Percentiles rank a stretch among this genome's conserved stretches.
These are phyloP conservation scores for Elongisporangium anandrum DNA, from an alignment of 352 stramenopile genomes.

Conservation along the genomic window DNA sequence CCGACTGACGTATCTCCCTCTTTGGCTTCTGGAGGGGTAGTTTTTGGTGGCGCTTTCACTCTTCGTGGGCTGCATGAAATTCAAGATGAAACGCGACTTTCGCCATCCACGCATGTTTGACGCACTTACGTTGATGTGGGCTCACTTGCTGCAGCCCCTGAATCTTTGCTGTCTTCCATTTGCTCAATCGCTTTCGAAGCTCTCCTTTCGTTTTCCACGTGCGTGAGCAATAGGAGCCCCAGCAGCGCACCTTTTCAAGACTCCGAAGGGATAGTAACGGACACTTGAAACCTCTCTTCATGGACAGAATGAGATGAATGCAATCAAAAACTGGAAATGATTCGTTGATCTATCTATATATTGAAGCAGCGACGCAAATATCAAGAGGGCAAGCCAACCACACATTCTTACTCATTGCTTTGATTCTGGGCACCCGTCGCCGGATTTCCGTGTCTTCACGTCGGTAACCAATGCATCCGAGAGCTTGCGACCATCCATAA, in stretches of 20 bases:
- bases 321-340: not conserved
- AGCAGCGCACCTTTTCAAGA: not conserved
- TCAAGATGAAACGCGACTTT: not conserved
- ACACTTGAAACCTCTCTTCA: not conserved
- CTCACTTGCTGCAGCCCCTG: not conserved
- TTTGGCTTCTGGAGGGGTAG: not conserved
- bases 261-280: not conserved
- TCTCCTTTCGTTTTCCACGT: not conserved
- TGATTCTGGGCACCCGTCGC: slow-evolving; percentile 47
- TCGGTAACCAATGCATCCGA: slow-evolving; percentile 84
- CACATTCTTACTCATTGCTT: slow-evolving; percentile 1
- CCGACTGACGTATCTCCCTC: not conserved
- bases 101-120: not conserved
- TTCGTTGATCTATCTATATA: not conserved
- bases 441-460: slow-evolving; percentile 62
- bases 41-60: not conserved
- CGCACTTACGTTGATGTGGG: not conserved
- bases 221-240: not conserved
- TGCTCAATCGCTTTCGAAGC: not conserved
- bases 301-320: not conserved
- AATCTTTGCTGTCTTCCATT: not conserved
- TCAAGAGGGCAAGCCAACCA: not conserved
- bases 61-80: not conserved
- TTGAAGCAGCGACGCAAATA: not conserved
- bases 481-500: slow-evolving; percentile 90